Evolutionary conservation across 176 grass and related monocot genomes (phyloP), one percentile per base, ranked within the genome.

Genomic region (Oryza brachyantha): DNA sequence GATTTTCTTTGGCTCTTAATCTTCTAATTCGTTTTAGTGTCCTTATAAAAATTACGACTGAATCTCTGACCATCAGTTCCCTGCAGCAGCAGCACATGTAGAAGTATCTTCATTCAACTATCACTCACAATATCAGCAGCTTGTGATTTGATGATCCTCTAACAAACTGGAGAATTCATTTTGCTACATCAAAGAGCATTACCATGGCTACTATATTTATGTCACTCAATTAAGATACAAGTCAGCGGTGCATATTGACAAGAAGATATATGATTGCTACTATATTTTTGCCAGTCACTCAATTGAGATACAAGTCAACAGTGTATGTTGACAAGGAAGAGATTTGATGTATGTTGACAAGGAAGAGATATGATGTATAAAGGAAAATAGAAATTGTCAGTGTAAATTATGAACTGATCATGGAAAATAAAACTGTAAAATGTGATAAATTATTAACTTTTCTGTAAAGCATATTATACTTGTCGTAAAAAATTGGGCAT

Each of bases 41-140:
- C 58, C 29, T 65, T 46, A 8, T 77, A 76, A 28, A 66, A 32
- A 64, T 52, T 66, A 77, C 77, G 43, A 81, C 82, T 72, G 59
- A 89, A 89, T 60, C 77, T 80, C 86, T 89, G 72, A 80, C 76
- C 77, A 68, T 66, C 45, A 84, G 71, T 29, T 80, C 79, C 72
- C 82, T 81, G 82, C 82, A 85, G 77, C 70, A 85, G 77, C 70
- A 88, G 32, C 81, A 59, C 29, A 70, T 80, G 63, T 84, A 75
- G 66, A 55, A 71, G 35, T 57, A 32, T 64, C 66, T 29, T 29
- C 72, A 14, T 64, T 84, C 8, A 38, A 61, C 60, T 77, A 55
- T 80, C 16, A 61, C n/a, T 50, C 37, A 27, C 62, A 76, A 60
- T 57, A 89, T 74, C 77, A 77, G 13, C 66, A 60, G 63, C 72